phyloP scores from a whole-genome alignment of 768 basidiomycete species.

The Podaxis sp. region DNA sequence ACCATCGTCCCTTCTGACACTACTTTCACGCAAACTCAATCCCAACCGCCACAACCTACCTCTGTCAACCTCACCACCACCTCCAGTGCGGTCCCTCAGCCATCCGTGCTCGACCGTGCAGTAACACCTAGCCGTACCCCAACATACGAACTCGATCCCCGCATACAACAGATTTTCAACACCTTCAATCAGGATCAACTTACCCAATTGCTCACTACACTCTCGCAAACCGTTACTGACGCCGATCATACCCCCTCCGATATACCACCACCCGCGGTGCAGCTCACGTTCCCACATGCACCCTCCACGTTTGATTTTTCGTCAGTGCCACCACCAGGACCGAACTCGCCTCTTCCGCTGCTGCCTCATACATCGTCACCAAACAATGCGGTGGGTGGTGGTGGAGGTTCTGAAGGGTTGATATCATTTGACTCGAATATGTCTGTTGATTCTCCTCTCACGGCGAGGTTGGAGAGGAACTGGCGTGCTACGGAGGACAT shows the following conservation, averaged over 20 bases:
- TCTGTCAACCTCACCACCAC: conserved; percentile 5
- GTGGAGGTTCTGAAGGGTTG: no score
- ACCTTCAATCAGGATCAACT: conserved; percentile 43
- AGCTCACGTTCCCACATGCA: no score
- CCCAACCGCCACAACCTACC: not conserved
- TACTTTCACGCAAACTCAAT: not conserved
- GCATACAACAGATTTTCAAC: conserved; percentile 21
- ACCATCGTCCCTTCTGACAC: not conserved
- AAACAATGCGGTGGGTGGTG: no score
- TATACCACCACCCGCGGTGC: no score
- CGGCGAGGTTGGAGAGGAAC: conserved; percentile 36
- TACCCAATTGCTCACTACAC: conserved; percentile 43
- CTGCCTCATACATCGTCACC: no score
- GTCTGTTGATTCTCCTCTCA: conserved; percentile 24
- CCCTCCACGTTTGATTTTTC: no score
- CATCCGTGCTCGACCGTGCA: not conserved
- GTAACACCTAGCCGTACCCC: not conserved
- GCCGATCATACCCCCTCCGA: conserved; percentile 10
- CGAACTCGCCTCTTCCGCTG: no score
- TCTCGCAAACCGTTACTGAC: conserved; percentile 8
- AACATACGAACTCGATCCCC: conserved; percentile 16
- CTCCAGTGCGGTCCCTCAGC: not conserved
- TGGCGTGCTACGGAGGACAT: conserved; percentile 51
- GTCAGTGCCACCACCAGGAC: no score
- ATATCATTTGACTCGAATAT: not conserved